phyloP scores from a whole-genome alignment of 108 stramenopile genomes.

The Skeletonema costatum region DNA sequence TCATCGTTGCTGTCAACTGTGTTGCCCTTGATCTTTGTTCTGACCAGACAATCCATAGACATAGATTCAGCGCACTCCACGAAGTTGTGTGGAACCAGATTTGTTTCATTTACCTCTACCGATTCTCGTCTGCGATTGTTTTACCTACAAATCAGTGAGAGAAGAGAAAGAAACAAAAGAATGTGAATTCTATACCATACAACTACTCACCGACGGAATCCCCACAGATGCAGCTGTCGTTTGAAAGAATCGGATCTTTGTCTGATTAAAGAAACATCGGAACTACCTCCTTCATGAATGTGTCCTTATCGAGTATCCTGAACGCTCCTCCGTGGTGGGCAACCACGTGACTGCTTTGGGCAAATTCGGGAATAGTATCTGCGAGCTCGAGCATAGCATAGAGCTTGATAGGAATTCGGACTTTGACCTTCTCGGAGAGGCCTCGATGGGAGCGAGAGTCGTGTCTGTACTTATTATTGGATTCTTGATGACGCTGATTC shows the following conservation, averaged over 20 bases:
- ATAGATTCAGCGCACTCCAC: too few relatives aligned
- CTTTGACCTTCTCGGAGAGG: neutral
- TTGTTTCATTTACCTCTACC: neutral
- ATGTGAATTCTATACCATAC: too few relatives aligned
- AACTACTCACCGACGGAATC: conserved; percentile 6
- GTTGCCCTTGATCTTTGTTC: neutral
- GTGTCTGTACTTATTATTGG: too few relatives aligned
- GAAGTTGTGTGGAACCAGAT: conserved; percentile 1
- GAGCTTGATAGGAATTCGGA: conserved; percentile 3
- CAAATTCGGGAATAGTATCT: too few relatives aligned
- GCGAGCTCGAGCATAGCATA: too few relatives aligned
- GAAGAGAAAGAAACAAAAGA: too few relatives aligned
- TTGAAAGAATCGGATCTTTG: neutral
- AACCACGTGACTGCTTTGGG: too few relatives aligned
- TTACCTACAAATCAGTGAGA: neutral
- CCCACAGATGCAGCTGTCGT: neutral
- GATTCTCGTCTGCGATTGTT: neutral
- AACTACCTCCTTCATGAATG: conserved; percentile 57
- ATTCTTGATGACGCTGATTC: too few relatives aligned
- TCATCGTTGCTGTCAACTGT: neutral
- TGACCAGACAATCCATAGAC: too few relatives aligned
- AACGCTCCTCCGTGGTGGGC: neutral
- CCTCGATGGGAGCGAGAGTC: too few relatives aligned
- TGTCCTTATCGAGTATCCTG: conserved; percentile 41
- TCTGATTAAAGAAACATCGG: conserved; percentile 58